These are phyloP conservation scores for Pilatotrama ljubarskyi DNA, from an alignment of 768 basidiomycete species.

Conservation along the genomic window DNA sequence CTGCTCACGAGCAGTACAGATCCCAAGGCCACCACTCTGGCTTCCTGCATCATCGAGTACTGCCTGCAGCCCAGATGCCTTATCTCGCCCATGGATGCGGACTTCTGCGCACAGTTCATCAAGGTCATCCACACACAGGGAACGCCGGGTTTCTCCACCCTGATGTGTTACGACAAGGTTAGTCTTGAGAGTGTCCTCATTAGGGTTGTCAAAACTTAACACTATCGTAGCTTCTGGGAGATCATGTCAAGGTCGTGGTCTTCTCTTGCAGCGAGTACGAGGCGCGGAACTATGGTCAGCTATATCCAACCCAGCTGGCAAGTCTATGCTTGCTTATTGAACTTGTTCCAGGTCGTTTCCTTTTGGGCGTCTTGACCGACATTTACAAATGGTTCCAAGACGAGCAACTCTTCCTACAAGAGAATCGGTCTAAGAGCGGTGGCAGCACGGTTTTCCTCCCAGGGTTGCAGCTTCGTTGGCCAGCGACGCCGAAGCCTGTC, in stretches of 20 bases:
- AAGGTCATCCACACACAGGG: constrained; percentile 84
- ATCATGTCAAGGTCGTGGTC: constrained; percentile 79
- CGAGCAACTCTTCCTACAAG: constrained; percentile 69
- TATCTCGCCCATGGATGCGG: constrained; percentile 95
- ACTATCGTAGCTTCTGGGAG: constrained; percentile 69
- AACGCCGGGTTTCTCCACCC: constrained; percentile 86
- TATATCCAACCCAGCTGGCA: not conserved
- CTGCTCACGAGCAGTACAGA: constrained; percentile 29
- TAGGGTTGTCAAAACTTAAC: not conserved
- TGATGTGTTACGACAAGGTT: constrained; percentile 84
- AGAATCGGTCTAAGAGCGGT: constrained; percentile 65
- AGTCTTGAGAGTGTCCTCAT: constrained; percentile 11
- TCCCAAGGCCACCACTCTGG: constrained; percentile 50
- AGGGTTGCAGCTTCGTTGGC: constrained; percentile 61
- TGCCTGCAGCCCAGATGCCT: constrained; percentile 92
- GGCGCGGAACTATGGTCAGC: constrained; percentile 86
- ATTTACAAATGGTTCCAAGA: constrained; percentile 78
- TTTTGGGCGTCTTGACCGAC: constrained; percentile 76
- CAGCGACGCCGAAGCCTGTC: constrained; percentile 39
- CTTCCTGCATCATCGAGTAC: constrained; percentile 74
- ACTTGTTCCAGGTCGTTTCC: constrained; percentile 70
- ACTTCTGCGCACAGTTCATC: constrained; percentile 91
- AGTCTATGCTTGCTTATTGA: too few species aligned
- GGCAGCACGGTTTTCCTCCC: constrained; percentile 64
- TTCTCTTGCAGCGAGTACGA: constrained; percentile 97